Conservation (phyloP, 1,284 basidiomycete genomes). For the Microbotryomycetes sp. region DNA sequence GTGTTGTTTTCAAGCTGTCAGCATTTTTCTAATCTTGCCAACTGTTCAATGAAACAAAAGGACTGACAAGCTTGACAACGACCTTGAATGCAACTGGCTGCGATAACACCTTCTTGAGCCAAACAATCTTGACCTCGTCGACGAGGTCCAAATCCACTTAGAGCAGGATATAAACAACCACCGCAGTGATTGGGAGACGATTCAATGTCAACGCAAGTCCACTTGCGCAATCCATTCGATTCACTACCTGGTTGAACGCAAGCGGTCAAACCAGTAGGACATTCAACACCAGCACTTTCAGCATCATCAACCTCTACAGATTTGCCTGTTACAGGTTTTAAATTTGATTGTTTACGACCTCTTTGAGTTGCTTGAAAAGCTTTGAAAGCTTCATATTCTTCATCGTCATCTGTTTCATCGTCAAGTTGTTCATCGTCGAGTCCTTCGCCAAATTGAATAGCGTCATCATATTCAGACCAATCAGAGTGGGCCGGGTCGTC, state of each 20-base stretch:
- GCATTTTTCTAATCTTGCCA: too few species aligned
- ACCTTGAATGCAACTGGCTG: conserved; percentile 12
- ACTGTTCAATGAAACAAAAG: background rate
- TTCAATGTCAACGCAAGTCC: conserved; percentile 14
- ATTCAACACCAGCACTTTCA: conserved; percentile 12
- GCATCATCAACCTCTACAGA: background rate
- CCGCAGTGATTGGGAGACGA: conserved; percentile 16
- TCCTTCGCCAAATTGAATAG: background rate
- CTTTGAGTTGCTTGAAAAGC: background rate
- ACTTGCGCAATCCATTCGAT: background rate
- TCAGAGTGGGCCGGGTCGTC: background rate
- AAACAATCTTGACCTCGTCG: conserved; percentile 20
- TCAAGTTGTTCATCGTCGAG: background rate
- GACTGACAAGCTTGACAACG: conserved; percentile 17
- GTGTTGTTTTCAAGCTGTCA: too few species aligned
- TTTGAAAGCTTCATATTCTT: background rate
- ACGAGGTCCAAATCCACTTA: conserved; percentile 1
- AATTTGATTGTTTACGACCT: background rate
- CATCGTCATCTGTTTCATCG: background rate
- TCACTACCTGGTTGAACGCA: conserved; percentile 7
- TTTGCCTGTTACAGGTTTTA: background rate
- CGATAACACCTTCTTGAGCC: conserved; percentile 7
- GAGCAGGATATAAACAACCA: conserved; percentile 9
- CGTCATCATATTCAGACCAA: background rate
- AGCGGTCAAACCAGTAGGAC: conserved; percentile 13